phyloP scores from a whole-genome alignment of 2,329 filamentous ascomycete genomes.

The Ilyonectria robusta region DNA sequence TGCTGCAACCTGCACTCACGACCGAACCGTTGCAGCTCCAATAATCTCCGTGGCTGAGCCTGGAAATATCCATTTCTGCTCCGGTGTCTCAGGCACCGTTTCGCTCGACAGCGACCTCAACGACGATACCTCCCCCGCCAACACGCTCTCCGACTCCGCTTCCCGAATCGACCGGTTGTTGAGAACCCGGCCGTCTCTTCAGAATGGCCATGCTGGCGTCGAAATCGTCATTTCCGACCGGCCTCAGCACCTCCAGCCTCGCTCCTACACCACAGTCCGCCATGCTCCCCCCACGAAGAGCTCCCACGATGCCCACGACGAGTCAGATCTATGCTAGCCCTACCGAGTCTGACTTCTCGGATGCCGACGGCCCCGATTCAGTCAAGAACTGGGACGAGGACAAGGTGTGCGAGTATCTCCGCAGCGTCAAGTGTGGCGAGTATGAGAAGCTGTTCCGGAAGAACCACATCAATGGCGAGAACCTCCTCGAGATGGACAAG shows the following conservation, averaged over 20 bases:
- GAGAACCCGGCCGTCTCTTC: slow-evolving; percentile 22
- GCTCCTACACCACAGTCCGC: slow-evolving; percentile 63
- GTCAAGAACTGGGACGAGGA: slow-evolving; percentile 93
- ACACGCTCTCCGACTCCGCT: slow-evolving; percentile 14
- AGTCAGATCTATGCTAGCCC: slow-evolving; percentile 81
- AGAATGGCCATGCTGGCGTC: slow-evolving; percentile 84
- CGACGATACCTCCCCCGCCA: slow-evolving; percentile 12
- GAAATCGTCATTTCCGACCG: slow-evolving; percentile 77
- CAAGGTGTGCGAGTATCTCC: slow-evolving; percentile 90
- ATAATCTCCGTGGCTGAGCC: slow-evolving; percentile 39
- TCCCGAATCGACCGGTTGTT: slow-evolving; percentile 17
- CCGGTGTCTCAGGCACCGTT: slow-evolving; percentile 42
- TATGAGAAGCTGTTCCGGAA: slow-evolving; percentile 91
- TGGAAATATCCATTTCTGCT: slow-evolving; percentile 38
- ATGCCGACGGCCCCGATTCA: slow-evolving; percentile 81
- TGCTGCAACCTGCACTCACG: slow-evolving; percentile 6
- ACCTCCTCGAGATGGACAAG: slow-evolving; percentile 96
- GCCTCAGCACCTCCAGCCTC: slow-evolving; percentile 63
- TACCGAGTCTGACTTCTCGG: slow-evolving; percentile 93
- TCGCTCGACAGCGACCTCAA: slow-evolving; percentile 27
- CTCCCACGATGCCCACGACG: slow-evolving; percentile 62
- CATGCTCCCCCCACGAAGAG: slow-evolving; percentile 67
- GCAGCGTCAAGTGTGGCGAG: slow-evolving; percentile 91
- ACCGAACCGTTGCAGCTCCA: slow-evolving; percentile 13
- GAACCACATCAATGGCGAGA: slow-evolving; percentile 98